Base-by-base conservation (phyloP, 2,329 filamentous ascomycete genomes). In the Sarocladium strictum region DNA sequence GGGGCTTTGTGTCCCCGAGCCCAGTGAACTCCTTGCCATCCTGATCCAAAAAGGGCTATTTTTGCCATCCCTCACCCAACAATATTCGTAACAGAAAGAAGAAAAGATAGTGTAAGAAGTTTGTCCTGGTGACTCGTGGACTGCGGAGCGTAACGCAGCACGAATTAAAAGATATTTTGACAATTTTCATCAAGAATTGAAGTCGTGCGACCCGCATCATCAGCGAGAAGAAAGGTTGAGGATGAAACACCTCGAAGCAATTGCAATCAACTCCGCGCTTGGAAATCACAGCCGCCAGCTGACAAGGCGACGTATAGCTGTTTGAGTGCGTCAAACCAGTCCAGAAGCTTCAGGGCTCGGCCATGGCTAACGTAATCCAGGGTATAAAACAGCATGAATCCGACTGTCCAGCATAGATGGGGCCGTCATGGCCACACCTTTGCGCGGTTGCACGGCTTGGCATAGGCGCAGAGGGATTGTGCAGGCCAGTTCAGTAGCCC, bases 401-500 rank as follows among this genome's bases (percentile, higher is more conserved):
- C n/a, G n/a, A n/a, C n/a, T n/a, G n/a, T n/a, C n/a, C n/a, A n/a
- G n/a, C n/a, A n/a, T n/a, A n/a, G n/a, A n/a, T n/a, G n/a, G n/a
- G n/a, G n/a, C n/a, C n/a, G n/a, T n/a, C n/a, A n/a, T n/a, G n/a
- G n/a, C n/a, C n/a, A n/a, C n/a, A n/a, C n/a, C n/a, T n/a, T n/a
- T n/a, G n/a, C n/a, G n/a, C n/a, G n/a, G n/a, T n/a, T n/a, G 17
- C 35, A 38, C 17, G 9, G 35, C 35, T 19, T n/a, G n/a, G n/a
- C n/a, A n/a, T n/a, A n/a, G n/a, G n/a, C n/a, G n/a, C n/a, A n/a
- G n/a, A n/a, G n/a, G n/a, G n/a, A n/a, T n/a, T n/a, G n/a, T n/a
- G n/a, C n/a, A n/a, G n/a, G n/a, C n/a, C n/a, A n/a, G n/a, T n/a
- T 51, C 27, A 51, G 47, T 51, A 80, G 56, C 76, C 75, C 65